These are phyloP conservation scores for Syncephalastrum sp. DNA, from an alignment of 371 early-diverging fungal genomes.

Conservation along the genomic window DNA sequence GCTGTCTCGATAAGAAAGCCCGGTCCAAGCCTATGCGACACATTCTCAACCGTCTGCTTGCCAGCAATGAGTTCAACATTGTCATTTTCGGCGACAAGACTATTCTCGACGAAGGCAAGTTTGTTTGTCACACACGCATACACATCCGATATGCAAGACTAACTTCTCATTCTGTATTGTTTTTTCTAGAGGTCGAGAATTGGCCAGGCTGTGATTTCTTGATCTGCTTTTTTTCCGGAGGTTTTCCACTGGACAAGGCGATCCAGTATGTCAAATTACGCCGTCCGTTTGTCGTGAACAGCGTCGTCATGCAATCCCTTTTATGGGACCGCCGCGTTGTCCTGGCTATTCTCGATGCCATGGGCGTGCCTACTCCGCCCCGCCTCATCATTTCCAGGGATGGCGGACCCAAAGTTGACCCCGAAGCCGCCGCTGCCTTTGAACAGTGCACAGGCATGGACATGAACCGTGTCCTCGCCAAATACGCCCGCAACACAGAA, in stretches of 20 bases:
- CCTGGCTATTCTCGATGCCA: conserved; percentile 77
- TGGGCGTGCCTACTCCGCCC: conserved; percentile 87
- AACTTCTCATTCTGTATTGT: background rate
- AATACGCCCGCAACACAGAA: conserved; percentile 27
- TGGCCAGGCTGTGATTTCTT: conserved; percentile 98
- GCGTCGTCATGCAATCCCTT: conserved; percentile 86
- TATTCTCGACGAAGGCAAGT: conserved; percentile 88
- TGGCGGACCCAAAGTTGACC: conserved; percentile 61
- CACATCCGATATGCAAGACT: background rate
- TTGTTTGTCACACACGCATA: background rate
- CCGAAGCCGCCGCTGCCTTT: conserved; percentile 39
- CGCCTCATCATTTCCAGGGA: conserved; percentile 77
- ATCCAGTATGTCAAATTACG: conserved; percentile 84
- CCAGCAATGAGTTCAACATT: conserved; percentile 78
- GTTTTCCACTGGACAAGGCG: conserved; percentile 95
- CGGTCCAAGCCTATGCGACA: conserved; percentile 96
- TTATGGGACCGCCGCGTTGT: conserved; percentile 94
- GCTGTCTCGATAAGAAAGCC: conserved; percentile 94
- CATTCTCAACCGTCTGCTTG: conserved; percentile 82
- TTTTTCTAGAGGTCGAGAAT: conserved; percentile 64
- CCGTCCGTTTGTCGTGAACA: conserved; percentile 89
- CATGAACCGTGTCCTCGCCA: conserved; percentile 37
- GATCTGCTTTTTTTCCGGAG: conserved; percentile 94
- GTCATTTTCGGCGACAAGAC: conserved; percentile 96
- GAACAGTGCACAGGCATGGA: conserved; percentile 55